Conservation (phyloP, 225 moss, liverwort and hornwort species). For the Physcomitrium patens region DNA sequence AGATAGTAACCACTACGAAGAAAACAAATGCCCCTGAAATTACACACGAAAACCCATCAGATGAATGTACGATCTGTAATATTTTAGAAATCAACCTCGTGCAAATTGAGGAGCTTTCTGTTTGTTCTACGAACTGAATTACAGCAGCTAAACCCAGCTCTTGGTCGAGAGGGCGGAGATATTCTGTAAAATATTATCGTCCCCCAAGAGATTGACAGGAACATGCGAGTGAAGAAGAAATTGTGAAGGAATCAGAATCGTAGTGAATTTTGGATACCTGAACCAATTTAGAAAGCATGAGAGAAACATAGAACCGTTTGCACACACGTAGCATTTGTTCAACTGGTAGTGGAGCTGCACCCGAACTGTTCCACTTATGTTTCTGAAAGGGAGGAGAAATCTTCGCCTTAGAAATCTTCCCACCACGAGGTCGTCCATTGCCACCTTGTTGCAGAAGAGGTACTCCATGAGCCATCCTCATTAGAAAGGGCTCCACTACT, state of each 20-base stretch:
- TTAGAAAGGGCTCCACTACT: slow-evolving; percentile 84
- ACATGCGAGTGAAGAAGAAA: neutral
- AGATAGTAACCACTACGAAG: slow-evolving; percentile 3
- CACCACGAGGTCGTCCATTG: slow-evolving; percentile 63
- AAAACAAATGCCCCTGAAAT: slow-evolving; percentile 1
- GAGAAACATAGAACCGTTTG: slow-evolving; percentile 88
- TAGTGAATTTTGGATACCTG: slow-evolving; percentile 57
- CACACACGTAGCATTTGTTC: slow-evolving; percentile 82
- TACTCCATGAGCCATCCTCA: slow-evolving; percentile 98
- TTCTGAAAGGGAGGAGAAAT: slow-evolving; percentile 54
- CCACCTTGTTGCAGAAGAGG: slow-evolving; percentile 62
- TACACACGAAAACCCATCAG: slow-evolving; percentile 4
- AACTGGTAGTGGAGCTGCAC: slow-evolving; percentile 55
- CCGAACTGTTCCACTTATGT: slow-evolving; percentile 47
- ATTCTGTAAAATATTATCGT: neutral
- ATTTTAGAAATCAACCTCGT: neutral
- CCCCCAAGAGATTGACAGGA: slow-evolving; percentile 18
- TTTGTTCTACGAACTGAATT: slow-evolving; percentile 4
- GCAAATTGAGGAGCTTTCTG: slow-evolving; percentile 1
- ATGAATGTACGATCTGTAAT: neutral
- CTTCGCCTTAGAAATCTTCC: slow-evolving; percentile 52
- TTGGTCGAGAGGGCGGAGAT: neutral
- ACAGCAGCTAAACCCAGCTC: slow-evolving; percentile 9
- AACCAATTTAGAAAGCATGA: slow-evolving; percentile 93
- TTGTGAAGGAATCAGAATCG: neutral